Evolutionary conservation across 176 grass and related monocot species (phyloP).

Genomic region (Aechmea fasciata): DNA sequence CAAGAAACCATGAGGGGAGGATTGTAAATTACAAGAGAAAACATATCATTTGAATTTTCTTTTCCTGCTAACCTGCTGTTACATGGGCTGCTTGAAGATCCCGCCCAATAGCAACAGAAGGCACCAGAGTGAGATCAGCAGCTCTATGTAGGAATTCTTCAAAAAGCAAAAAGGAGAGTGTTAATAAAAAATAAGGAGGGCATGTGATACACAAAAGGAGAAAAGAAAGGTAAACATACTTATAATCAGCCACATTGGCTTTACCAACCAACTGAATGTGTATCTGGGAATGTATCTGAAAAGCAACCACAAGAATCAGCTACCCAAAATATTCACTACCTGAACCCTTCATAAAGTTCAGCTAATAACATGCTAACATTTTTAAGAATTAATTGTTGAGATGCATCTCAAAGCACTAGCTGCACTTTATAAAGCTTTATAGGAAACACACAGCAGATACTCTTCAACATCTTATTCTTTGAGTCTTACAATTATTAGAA

Average conservation of each 20-base stretch:
- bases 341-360: background rate
- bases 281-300: constrained; percentile 88
- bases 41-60: background rate
- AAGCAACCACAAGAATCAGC: constrained; percentile 18
- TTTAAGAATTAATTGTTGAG: too few relatives aligned
- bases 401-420: too few relatives aligned
- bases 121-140: constrained; percentile 74
- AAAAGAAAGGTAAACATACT: constrained; percentile 40
- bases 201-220: background rate
- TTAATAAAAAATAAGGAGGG: constrained; percentile 1
- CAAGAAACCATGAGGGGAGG: constrained; percentile 18
- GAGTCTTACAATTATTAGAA: constrained; percentile 4
- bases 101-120: constrained; percentile 72
- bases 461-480: too few relatives aligned
- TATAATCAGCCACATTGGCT: constrained; percentile 86
- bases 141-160: constrained; percentile 81
- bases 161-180: constrained; percentile 8
- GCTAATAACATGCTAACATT: background rate
- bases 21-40: constrained; percentile 4
- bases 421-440: background rate
- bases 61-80: constrained; percentile 52
- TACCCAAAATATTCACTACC: constrained; percentile 6
- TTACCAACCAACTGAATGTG: constrained; percentile 94
- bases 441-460: background rate
- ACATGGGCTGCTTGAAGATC: constrained; percentile 78